phyloP scores from a whole-genome alignment of 192 early-diverging fungal genomes.

The Obelidium mucronatum region DNA sequence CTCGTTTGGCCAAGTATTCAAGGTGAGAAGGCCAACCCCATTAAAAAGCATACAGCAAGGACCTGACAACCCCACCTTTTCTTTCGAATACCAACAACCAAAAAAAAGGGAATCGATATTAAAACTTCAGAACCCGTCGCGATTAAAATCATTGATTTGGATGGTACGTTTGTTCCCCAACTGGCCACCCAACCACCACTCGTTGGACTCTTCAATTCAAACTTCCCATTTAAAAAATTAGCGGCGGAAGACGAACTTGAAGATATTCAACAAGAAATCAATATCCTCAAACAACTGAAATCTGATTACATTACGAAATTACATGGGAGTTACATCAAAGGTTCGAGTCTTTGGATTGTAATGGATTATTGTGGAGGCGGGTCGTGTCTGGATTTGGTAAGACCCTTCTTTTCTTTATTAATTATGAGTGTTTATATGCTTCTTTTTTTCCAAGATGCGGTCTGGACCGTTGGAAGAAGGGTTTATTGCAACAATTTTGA shows the following conservation, averaged over 20 bases:
- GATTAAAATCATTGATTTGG: conserved; percentile 97
- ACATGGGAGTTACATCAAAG: conserved; percentile 90
- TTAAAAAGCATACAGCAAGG: neutral
- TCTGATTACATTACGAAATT: conserved; percentile 89
- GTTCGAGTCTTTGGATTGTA: conserved; percentile 93
- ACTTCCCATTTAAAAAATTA: neutral
- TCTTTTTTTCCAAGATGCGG: conserved; percentile 72
- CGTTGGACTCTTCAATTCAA: neutral
- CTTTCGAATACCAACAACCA: no score
- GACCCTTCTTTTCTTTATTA: conserved; percentile 9
- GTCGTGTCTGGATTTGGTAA: conserved; percentile 90
- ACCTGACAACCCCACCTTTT: neutral
- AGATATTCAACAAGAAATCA: conserved; percentile 98
- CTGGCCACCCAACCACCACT: neutral
- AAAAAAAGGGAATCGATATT: conserved; percentile 69
- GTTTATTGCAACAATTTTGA: conserved; percentile 91
- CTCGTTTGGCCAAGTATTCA: conserved; percentile 59
- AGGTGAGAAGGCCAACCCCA: conserved; percentile 18
- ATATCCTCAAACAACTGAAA: conserved; percentile 92
- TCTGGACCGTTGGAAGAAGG: conserved; percentile 83
- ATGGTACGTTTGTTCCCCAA: conserved; percentile 59
- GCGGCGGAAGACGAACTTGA: conserved; percentile 98
- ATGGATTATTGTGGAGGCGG: conserved; percentile 98
- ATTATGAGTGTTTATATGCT: neutral
- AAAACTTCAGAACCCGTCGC: conserved; percentile 79